Conservation (phyloP, 257 asterid species). For the Thymus quinquecostatus region DNA sequence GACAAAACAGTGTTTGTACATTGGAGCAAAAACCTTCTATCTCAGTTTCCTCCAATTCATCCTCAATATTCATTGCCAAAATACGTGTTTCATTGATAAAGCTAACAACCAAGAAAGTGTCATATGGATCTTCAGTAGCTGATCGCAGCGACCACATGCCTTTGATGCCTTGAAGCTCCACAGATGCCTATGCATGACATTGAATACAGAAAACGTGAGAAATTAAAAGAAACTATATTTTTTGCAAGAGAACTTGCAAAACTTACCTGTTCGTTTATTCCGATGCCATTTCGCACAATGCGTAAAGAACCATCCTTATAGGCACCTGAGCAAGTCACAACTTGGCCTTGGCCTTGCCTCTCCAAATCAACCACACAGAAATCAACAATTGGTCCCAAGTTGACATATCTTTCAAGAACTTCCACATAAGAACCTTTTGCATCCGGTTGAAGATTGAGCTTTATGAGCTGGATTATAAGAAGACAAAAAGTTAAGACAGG, state of each 20-base stretch:
- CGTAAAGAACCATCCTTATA: conserved; percentile 94
- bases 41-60: conserved; percentile 95
- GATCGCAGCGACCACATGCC: conserved; percentile 96
- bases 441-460: conserved; percentile 85
- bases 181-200: conserved; percentile 69
- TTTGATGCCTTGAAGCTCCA: conserved; percentile 95
- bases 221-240: background rate
- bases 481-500: background rate
- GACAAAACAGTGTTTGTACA: conserved; percentile 88
- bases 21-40: conserved; percentile 83
- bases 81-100: conserved; percentile 91
- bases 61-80: conserved; percentile 93
- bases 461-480: conserved; percentile 64
- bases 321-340: conserved; percentile 97
- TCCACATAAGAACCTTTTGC: conserved; percentile 85
- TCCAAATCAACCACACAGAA: conserved; percentile 93
- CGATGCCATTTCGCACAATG: conserved; percentile 90
- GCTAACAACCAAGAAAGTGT: conserved; percentile 91
- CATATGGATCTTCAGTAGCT: conserved; percentile 84
- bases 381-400: conserved; percentile 95
- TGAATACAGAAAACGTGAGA: conserved; percentile 20
- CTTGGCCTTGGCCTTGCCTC: conserved; percentile 99
- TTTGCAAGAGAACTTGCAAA: conserved; percentile 11
- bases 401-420: conserved; percentile 84
- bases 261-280: conserved; percentile 86